Evolutionary conservation across 768 basidiomycete species (phyloP), one percentile per base, ranked within the genome.

Genomic region (Trichaptum fuscoviolaceum): DNA sequence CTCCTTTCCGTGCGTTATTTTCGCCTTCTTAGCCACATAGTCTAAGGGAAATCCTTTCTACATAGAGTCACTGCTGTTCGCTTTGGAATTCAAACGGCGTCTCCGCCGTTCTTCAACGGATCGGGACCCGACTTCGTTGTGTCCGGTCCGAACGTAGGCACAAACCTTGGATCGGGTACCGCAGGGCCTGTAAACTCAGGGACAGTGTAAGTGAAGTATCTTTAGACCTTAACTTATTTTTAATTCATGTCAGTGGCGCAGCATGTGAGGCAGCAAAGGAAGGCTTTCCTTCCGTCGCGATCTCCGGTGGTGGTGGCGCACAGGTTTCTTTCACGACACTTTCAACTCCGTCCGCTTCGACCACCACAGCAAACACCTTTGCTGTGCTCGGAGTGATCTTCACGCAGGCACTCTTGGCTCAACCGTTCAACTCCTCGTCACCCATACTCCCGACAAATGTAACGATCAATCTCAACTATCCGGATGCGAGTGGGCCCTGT

Each of bases 301-400:
- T 84, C 75, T 84, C 83, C 18, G 80, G 77, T 26, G 69, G 70
- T 12, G 75, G 77, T 17, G 82, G 77, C 15, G 74, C 79, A 0
- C 76, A 79, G 63, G 81, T 83, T 10, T 84, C 83, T 2, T 85
- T 80, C 74, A 85, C 84, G 34, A 84, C 82, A n/a, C 82, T 85
- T 67, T 68, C 72, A n/a, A 77, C 80, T 2, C 75, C 70, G 26
- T 72, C 80, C 5, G 57, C 75, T 7, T 74, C 77, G 17, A 79
- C 78, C 42, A 65, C 72, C 34, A 76, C 81, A 9, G 81, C 83
- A 10, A 69, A 74, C 60, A 75, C 80, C 64, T 84, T 84, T 71
- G 75, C 83, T 24, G 67, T 75, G n/a, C 80, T 85, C 59, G 76
- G 79, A 61, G 71, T 81, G 26, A 77, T 75, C 67, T 79, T 85